Percentiles rank a stretch among this genome's conserved stretches.
Evolutionary conservation across 2,329 filamentous ascomycete species (phyloP).

Genomic region (Aspergillus novofumigatus): DNA sequence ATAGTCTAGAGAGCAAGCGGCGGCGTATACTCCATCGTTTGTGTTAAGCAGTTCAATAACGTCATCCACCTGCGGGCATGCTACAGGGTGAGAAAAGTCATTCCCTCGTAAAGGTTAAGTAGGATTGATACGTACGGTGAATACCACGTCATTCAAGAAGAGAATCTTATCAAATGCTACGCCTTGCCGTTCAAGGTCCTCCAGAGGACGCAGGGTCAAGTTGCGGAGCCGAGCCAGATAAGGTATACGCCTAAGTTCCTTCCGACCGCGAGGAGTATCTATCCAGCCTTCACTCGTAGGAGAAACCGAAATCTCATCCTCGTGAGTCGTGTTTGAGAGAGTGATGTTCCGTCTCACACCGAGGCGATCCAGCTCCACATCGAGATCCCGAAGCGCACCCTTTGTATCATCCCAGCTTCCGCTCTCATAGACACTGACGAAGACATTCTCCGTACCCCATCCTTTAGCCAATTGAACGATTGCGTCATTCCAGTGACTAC

Average conservation of each 20-base stretch:
- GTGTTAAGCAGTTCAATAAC: constrained; percentile 56
- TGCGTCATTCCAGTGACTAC: constrained; percentile 59
- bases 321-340: constrained; percentile 56
- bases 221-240: constrained; percentile 65
- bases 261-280: constrained; percentile 50
- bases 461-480: constrained; percentile 54
- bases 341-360: constrained; percentile 54
- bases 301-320: constrained; percentile 49
- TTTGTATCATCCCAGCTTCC: constrained; percentile 68
- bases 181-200: constrained; percentile 48
- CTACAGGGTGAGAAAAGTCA: background rate
- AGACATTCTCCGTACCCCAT: constrained; percentile 62
- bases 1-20: constrained; percentile 69
- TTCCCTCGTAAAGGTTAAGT: constrained; percentile 11
- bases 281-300: constrained; percentile 59
- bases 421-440: constrained; percentile 64
- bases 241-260: constrained; percentile 62
- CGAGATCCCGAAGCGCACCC: constrained; percentile 54
- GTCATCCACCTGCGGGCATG: constrained; percentile 42
- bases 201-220: constrained; percentile 56
- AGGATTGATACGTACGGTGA: constrained; percentile 28
- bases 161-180: constrained; percentile 55
- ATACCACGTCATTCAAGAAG: constrained; percentile 52
- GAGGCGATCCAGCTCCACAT: constrained; percentile 49
- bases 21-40: constrained; percentile 56